Conservation (phyloP, 768 basidiomycete genomes). For the Lanmaoa rubissima region DNA sequence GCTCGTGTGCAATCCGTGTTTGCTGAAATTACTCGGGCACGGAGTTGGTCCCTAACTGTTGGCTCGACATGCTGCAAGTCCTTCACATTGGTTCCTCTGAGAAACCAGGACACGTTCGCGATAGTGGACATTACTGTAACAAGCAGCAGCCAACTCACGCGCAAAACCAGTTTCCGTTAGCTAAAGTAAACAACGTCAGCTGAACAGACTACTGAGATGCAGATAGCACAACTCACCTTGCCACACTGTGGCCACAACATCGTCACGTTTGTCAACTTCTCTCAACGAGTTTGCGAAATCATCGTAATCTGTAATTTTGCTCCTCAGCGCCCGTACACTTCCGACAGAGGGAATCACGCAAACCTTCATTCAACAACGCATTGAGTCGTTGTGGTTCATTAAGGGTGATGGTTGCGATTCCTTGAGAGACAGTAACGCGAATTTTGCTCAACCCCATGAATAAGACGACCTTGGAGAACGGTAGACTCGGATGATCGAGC, state of each 20-base stretch:
- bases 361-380: conserved; percentile 52
- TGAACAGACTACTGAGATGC: not conserved
- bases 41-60: conserved; percentile 46
- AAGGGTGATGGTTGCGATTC: conserved; percentile 69
- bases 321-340: not conserved
- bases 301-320: conserved; percentile 50
- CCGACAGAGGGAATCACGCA: conserved; percentile 19
- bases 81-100: conserved; percentile 61
- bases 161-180: conserved; percentile 71
- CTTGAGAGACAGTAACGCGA: conserved; percentile 46
- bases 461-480: not conserved
- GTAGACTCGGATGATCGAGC: not conserved
- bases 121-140: not conserved
- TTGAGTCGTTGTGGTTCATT: conserved; percentile 60
- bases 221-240: conserved; percentile 44
- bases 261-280: conserved; percentile 55
- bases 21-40: conserved; percentile 44
- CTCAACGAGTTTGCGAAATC: conserved; percentile 56
- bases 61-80: conserved; percentile 9
- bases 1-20: conserved; percentile 64
- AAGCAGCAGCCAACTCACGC: conserved; percentile 45
- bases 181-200: conserved; percentile 30
- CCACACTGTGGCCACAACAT: conserved; percentile 65
- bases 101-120: not conserved
- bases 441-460: conserved; percentile 41